Evolutionary conservation across 305 asterid species (phyloP), one percentile per base, ranked within the genome.

Genomic region (Fraxinus sp.): DNA sequence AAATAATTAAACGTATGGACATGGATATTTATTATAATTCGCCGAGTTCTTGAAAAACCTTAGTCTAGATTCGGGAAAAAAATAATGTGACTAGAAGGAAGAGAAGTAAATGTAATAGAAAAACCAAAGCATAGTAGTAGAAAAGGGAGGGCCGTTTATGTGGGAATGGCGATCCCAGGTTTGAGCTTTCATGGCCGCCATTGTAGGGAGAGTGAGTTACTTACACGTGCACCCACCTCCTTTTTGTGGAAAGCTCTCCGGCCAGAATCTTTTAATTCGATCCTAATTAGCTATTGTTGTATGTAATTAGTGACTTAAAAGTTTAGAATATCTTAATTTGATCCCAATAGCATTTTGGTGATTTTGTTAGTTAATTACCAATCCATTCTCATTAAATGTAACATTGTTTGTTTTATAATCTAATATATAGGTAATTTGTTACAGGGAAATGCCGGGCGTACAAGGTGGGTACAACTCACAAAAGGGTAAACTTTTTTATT

Each of bases 81-180:
- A 44, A 24, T 74, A n/a, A 68, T 76, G 35, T 9, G 80, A 72
- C 55, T 36, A 57, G 33, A 46, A 7, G 79, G 68, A 73, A 44
- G 78, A 82, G 78, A 62, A 86, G 73, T 81, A 85, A 78, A 80
- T 59, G 87, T 86, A 44, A 73, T 44, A 80, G 16, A 46, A 49
- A 79, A 74, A 78, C 86, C 85, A 82, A 85, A 86, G 91, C 88
- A 85, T 88, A 85, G 91, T 84, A 87, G 90, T 86, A 85, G 91
- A 91, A 86, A 87, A 90, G 83, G 90, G 87, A 82, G 77, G 85
- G 91, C 87, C 77, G 81, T 81, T 76, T 78, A 46, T 64, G 87
- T 84, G 84, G 55, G 81, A 85, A 78, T 71, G 82, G 88, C 80
- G 88, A 88, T 86, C 87, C 86, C 82, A 81, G 84, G 75, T 81